Evolutionary conservation across 1,139 yeast genomes (phyloP).

Genomic region (Candida buenavistaensis): DNA sequence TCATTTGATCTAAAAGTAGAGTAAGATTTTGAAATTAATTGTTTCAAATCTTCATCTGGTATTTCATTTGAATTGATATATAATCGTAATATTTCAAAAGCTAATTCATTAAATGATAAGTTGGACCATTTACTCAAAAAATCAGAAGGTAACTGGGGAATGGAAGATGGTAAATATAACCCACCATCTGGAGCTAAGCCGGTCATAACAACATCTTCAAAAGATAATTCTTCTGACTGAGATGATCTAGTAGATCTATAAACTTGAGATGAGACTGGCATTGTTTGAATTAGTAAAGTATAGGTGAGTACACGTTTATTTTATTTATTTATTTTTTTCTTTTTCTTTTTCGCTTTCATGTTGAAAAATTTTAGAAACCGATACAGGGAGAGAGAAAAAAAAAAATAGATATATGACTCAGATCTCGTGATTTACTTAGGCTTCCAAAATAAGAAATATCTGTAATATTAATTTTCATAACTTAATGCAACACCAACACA

Average conservation of each 20-base stretch:
- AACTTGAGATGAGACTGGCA: constrained; percentile 39
- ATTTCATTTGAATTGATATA: constrained; percentile 74
- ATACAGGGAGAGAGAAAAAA: constrained; percentile 1
- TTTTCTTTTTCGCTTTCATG: not conserved
- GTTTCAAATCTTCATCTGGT: constrained; percentile 62
- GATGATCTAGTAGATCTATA: constrained; percentile 89
- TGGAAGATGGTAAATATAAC: constrained; percentile 79
- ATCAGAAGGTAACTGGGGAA: constrained; percentile 66
- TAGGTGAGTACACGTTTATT: constrained; percentile 3
- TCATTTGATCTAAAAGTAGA: constrained; percentile 84
- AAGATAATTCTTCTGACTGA: constrained; percentile 55
- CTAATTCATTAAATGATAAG: constrained; percentile 79
- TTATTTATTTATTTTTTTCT: too few species aligned
- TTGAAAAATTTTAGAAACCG: constrained; percentile 4
- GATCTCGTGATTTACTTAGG: constrained; percentile 9
- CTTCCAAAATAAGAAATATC: constrained; percentile 5
- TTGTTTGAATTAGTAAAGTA: too few species aligned
- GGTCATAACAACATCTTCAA: constrained; percentile 90
- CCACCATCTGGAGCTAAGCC: constrained; percentile 98
- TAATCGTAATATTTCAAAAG: constrained; percentile 79
- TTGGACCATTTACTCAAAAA: constrained; percentile 70
- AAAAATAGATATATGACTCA: constrained; percentile 6
- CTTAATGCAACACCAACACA: not conserved
- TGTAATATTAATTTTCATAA: not conserved
- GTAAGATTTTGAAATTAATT: constrained; percentile 69